Percentiles rank a stretch among this genome's conserved stretches.
Evolutionary conservation across 2,329 filamentous ascomycete species (phyloP).

Genomic region (Stagonosporopsis vannaccii): DNA sequence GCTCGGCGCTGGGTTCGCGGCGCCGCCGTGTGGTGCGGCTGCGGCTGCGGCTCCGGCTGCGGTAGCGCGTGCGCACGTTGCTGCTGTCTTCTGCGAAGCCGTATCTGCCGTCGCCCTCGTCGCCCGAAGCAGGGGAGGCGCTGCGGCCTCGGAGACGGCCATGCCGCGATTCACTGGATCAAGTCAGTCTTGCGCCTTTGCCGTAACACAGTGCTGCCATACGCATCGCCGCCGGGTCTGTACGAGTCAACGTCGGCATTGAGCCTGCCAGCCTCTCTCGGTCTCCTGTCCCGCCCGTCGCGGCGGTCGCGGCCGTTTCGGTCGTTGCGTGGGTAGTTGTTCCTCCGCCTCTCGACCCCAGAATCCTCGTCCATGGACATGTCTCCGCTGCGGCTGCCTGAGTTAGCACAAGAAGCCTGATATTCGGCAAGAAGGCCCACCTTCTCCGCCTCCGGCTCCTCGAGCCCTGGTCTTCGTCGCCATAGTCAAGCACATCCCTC

Average conservation of each 20-base stretch:
- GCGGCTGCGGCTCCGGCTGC: slow-evolving; percentile 53
- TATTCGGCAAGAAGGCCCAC: slow-evolving; percentile 8
- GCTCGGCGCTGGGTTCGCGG: slow-evolving; percentile 34
- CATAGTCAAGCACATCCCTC: slow-evolving; percentile 40
- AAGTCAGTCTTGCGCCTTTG: not conserved
- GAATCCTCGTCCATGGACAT: slow-evolving; percentile 83
- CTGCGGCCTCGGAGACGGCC: slow-evolving; percentile 66
- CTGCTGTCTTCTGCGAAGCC: slow-evolving; percentile 58
- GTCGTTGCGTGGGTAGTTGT: slow-evolving; percentile 19
- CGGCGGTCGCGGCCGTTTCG: slow-evolving; percentile 21
- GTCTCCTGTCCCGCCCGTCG: slow-evolving; percentile 26
- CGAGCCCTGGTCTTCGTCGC: slow-evolving; percentile 33
- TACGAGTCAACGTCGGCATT: slow-evolving; percentile 42
- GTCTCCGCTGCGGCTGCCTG: slow-evolving; percentile 61
- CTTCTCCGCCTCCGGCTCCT: slow-evolving; percentile 35
- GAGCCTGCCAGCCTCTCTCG: slow-evolving; percentile 11
- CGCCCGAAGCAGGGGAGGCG: slow-evolving; percentile 61
- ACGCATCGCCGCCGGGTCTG: slow-evolving; percentile 39
- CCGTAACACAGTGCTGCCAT: not conserved
- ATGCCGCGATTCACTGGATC: slow-evolving; percentile 40
- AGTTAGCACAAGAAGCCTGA: slow-evolving; percentile 32
- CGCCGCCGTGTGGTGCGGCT: slow-evolving; percentile 43
- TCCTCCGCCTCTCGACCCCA: slow-evolving; percentile 33
- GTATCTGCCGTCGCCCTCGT: slow-evolving; percentile 57
- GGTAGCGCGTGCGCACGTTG: slow-evolving; percentile 52